phyloP scores from a whole-genome alignment of 2,329 filamentous ascomycete species.

The Alternaria triticina region DNA sequence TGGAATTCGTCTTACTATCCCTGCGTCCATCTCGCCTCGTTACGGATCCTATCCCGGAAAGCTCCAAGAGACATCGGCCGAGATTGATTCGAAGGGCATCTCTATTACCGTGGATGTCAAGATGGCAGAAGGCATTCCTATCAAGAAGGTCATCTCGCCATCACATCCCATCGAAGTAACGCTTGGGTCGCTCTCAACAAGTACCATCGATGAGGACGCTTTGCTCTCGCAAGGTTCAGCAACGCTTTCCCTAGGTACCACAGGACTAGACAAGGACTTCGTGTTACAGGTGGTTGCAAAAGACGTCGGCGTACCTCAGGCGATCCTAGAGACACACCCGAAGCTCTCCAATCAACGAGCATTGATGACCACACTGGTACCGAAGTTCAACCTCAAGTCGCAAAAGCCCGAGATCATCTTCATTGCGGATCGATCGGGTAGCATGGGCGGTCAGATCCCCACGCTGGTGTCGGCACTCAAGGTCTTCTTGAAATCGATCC shows the following conservation, averaged over 20 bases:
- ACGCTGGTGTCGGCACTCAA: conserved; percentile 8
- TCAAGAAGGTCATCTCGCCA: conserved; percentile 8
- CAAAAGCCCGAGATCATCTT: conserved; percentile 10
- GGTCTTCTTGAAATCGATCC: conserved; percentile 6
- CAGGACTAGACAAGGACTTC: conserved; percentile 2
- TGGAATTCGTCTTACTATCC: conserved; percentile 7
- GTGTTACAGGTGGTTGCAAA: conserved; percentile 7
- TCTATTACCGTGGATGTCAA: conserved; percentile 7
- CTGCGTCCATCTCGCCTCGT: neutral
- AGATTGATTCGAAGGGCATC: neutral
- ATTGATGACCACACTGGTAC: conserved; percentile 8
- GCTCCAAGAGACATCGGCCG: neutral
- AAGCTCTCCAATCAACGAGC: conserved; percentile 4
- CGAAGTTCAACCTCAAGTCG: conserved; percentile 9
- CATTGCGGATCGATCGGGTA: conserved; percentile 10
- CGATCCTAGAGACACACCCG: conserved; percentile 3
- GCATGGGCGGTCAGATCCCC: neutral
- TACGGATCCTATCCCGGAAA: neutral
- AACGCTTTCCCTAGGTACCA: neutral
- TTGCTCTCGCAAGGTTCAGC: conserved; percentile 3
- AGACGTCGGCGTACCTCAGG: conserved; percentile 6
- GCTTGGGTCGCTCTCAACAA: conserved; percentile 3
- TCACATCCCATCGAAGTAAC: conserved; percentile 10
- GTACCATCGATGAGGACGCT: neutral
- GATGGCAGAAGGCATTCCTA: neutral